These are phyloP conservation scores for Fusarium poae DNA, from an alignment of 2,329 filamentous ascomycete species.

Conservation along the genomic window DNA sequence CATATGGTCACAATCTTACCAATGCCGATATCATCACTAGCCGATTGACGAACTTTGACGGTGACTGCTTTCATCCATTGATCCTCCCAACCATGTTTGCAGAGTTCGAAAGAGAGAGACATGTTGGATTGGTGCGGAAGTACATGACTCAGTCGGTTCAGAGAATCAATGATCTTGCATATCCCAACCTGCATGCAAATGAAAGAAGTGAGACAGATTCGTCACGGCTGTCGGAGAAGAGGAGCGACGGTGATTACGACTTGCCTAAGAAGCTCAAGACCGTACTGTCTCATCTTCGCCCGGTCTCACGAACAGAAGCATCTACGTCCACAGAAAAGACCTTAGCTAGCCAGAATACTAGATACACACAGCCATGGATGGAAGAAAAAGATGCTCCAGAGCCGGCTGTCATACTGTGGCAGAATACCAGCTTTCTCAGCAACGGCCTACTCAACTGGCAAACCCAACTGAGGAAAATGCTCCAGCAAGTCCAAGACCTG, in stretches of 20 bases:
- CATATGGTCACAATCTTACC: accelerated
- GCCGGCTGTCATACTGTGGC: neutral
- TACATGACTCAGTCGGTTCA: neutral
- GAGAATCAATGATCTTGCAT: neutral
- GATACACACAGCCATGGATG: accelerated
- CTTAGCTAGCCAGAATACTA: too few species aligned
- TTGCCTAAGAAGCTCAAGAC: neutral
- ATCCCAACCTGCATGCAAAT: accelerated
- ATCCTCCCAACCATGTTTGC: neutral
- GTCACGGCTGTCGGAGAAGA: neutral
- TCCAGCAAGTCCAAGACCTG: accelerated
- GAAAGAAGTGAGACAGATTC: neutral
- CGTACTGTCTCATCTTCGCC: neutral
- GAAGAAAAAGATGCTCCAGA: accelerated
- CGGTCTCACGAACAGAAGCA: too few species aligned
- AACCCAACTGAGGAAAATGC: conserved; percentile 1
- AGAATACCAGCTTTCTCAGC: neutral
- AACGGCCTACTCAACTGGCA: conserved; percentile 20
- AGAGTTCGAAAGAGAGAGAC: conserved; percentile 5
- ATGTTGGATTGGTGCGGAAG: neutral
- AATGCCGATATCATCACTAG: neutral
- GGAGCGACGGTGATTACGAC: accelerated
- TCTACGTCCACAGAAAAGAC: neutral
- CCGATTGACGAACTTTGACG: neutral
- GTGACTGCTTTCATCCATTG: neutral